Evolutionary conservation across 2,329 filamentous ascomycete species (phyloP), one percentile per base, ranked within the genome.

Genomic region (Arthrobotrys entomopaga): DNA sequence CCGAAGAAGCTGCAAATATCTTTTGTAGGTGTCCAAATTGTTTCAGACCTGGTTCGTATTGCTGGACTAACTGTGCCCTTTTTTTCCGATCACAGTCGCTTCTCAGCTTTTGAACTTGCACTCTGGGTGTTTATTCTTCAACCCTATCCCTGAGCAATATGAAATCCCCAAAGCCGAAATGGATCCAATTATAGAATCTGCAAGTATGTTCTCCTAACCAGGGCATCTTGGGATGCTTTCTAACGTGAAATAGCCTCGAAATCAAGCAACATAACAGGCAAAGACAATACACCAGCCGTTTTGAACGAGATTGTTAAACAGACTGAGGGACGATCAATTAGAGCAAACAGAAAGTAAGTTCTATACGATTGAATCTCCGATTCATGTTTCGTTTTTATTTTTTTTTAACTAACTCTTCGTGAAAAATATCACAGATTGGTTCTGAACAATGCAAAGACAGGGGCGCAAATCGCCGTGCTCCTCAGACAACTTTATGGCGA

Each of bases 1-100:
- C 96, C 80, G 85, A 85, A 65, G 91, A 98, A 80, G 95, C 95
- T 38, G 95, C 95, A 0, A 89, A 90, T n/a, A 92, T 98, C 66
- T 91, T 97, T 67, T 85, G 87, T 89, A 53, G 24, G 65, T 24
- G 19, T 48, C n/a, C 8, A 19, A 29, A 22, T 19, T 20, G n/a
- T 22, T 34, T 16, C 16, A 7, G 11, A 34, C 29, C 29, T 34
- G 29, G 6, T 34, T 1, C 29, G 42, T 46, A 13, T 46, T 5
- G 48, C 20, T 13, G 22, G 1, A 38, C 10, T 29, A 34, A 40
- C 40, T 8, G 11, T 57, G 8, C 26, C 19, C 10, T 19, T 22
- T 53, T 11, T 16, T 22, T 57, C 48, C 24, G 60, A 53, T 15
- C 24, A 24, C 26, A 54, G 57, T 53, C 8, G 15, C 43, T 65